Percentiles rank a stretch among this genome's conserved stretches.
Evolutionary conservation across 305 asterid genomes (phyloP).

Genomic region (Stenogyne calaminthoides): DNA sequence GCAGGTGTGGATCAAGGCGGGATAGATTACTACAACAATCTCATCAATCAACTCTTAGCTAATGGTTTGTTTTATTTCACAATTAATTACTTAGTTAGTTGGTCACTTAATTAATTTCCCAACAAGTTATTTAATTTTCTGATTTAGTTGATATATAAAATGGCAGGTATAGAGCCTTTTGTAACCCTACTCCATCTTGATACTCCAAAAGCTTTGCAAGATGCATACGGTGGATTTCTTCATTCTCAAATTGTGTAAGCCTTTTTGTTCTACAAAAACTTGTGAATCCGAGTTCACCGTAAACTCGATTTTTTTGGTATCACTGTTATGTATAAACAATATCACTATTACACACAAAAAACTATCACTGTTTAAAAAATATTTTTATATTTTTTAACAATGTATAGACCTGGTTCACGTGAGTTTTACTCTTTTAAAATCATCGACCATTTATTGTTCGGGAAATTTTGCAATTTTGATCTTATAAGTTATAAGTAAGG

Average conservation of each 20-base stretch:
- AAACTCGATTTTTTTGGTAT: no score
- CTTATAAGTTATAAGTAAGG: no score
- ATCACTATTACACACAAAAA: no score
- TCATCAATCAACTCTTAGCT: slow-evolving; percentile 49
- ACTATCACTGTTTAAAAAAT: no score
- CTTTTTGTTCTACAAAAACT: no score
- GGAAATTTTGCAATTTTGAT: no score
- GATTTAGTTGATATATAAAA: not conserved
- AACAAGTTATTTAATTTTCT: not conserved
- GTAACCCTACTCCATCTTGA: slow-evolving; percentile 58
- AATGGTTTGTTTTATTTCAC: slow-evolving; percentile 37
- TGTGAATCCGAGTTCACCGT: no score
- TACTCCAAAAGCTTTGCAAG: slow-evolving; percentile 60
- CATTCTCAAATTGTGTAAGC: slow-evolving; percentile 56
- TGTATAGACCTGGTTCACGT: no score
- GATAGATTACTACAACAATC: slow-evolving; percentile 48
- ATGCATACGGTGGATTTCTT: slow-evolving; percentile 60
- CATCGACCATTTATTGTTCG: no score
- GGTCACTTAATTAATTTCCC: not conserved
- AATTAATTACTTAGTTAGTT: not conserved
- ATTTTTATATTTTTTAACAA: no score
- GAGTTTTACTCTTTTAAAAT: no score
- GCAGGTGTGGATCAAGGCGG: slow-evolving; percentile 52
- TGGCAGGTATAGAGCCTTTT: slow-evolving; percentile 55
- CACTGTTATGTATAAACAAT: no score